A percentile compares a stretch with the other conserved stretches of the same genome.
phyloP scores from a whole-genome alignment of 371 early-diverging fungal genomes.

The Circinella minor region DNA sequence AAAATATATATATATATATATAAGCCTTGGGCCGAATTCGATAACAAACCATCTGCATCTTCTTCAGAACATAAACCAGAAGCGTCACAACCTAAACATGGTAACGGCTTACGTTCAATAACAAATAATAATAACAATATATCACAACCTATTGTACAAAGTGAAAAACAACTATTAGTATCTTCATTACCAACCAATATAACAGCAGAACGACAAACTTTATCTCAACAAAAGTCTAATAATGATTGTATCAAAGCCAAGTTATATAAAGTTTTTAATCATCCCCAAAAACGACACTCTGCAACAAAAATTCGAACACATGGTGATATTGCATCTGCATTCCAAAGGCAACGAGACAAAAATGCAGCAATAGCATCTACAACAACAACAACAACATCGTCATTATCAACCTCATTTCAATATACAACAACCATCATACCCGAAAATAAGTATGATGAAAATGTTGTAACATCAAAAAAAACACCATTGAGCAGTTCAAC shows the following conservation, averaged over 20 bases:
- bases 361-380: not conserved
- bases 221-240: too few species aligned
- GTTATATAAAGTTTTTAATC: constrained; percentile 13
- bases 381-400: not conserved
- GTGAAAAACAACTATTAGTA: not conserved
- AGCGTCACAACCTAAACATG: not conserved
- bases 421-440: not conserved
- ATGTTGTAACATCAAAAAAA: not conserved
- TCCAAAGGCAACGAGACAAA: not conserved
- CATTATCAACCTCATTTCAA: not conserved
- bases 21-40: constrained; percentile 16
- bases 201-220: not conserved
- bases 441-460: not conserved
- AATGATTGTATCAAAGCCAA: constrained; percentile 1
- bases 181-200: not conserved
- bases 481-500: not conserved
- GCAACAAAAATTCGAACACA: constrained; percentile 1
- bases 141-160: not conserved
- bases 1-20: not conserved
- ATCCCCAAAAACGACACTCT: constrained; percentile 3
- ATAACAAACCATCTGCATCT: constrained; percentile 5
- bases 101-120: not conserved
- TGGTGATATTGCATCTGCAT: constrained; percentile 6
- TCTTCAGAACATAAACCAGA: not conserved
- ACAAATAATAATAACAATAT: not conserved